Evolutionary conservation across 2,329 filamentous ascomycete genomes (phyloP).

Genomic region (Paecilomyces sp.): DNA sequence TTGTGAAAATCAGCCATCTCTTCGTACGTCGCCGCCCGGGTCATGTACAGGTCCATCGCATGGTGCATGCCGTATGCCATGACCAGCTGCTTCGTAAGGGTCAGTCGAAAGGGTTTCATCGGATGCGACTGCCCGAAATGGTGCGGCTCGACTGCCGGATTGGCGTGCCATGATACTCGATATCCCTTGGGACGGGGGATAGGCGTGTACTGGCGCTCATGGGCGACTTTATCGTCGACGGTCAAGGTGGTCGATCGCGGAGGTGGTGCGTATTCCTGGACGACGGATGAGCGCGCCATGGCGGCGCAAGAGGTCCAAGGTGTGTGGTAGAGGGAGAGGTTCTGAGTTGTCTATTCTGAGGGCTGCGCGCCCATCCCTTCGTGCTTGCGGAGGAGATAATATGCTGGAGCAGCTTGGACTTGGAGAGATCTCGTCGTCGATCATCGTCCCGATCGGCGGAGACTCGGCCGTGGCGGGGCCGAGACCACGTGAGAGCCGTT

Average conservation of each 20-base stretch:
- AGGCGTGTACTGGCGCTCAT: slow-evolving; percentile 53
- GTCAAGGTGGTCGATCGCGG: slow-evolving; percentile 38
- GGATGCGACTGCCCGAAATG: slow-evolving; percentile 96
- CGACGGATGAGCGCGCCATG: slow-evolving; percentile 39
- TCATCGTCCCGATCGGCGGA: neutral
- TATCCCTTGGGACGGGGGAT: slow-evolving; percentile 78
- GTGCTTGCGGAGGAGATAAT: neutral
- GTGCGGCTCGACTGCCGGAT: slow-evolving; percentile 88
- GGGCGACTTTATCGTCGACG: slow-evolving; percentile 44
- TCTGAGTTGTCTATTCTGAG: neutral
- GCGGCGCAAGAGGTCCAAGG: slow-evolving; percentile 4
- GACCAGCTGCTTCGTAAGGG: slow-evolving; percentile 88
- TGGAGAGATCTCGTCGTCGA: neutral
- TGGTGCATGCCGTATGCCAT: slow-evolving; percentile 93
- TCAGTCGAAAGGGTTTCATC: slow-evolving; percentile 98
- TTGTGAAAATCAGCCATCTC: slow-evolving; percentile 85
- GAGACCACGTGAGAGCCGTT: neutral
- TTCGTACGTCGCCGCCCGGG: slow-evolving; percentile 76
- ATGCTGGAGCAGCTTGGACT: neutral
- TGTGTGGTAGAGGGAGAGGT: neutral
- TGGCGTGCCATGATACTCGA: slow-evolving; percentile 91
- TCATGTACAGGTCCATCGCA: slow-evolving; percentile 90
- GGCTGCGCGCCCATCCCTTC: neutral
- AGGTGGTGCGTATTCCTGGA: slow-evolving; percentile 43
- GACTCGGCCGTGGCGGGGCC: neutral